phyloP scores from a whole-genome alignment of 2,329 filamentous ascomycete species.

The Didymosphaeria variabile region DNA sequence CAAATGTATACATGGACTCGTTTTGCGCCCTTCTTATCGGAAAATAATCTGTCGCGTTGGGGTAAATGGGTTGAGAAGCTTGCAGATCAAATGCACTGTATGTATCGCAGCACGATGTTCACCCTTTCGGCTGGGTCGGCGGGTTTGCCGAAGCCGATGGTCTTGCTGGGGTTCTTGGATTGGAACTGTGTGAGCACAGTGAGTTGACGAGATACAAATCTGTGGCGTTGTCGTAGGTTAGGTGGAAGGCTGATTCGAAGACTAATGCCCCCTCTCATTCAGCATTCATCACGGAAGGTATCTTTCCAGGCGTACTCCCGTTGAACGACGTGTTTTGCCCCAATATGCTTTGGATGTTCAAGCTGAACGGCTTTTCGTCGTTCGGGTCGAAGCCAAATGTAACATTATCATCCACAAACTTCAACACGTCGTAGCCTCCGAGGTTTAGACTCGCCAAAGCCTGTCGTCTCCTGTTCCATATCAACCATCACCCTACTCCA shows the following conservation, averaged over 20 bases:
- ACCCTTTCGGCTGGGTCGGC: constrained; percentile 39
- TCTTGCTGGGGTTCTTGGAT: constrained; percentile 41
- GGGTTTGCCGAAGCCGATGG: constrained; percentile 38
- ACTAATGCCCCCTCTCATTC: not conserved
- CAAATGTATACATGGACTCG: constrained; percentile 66
- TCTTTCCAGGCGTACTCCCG: constrained; percentile 23
- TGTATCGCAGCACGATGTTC: constrained; percentile 52
- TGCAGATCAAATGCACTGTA: constrained; percentile 58
- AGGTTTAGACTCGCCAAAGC: constrained; percentile 39
- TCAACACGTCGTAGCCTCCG: constrained; percentile 47
- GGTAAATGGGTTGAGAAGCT: constrained; percentile 61
- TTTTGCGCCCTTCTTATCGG: constrained; percentile 66
- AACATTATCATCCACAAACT: constrained; percentile 30
- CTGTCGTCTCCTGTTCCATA: constrained; percentile 24
- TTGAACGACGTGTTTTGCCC: constrained; percentile 23
- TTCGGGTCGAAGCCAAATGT: constrained; percentile 31
- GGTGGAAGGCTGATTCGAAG: constrained; percentile 36
- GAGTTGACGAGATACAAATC: constrained; percentile 53
- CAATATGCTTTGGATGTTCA: constrained; percentile 25
- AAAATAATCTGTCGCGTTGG: constrained; percentile 71
- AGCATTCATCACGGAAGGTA: not conserved
- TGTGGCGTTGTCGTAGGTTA: constrained; percentile 48
- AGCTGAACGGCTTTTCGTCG: constrained; percentile 23
- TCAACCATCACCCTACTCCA: not conserved
- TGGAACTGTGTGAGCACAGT: constrained; percentile 45